A percentile compares a stretch with the other conserved stretches of the same genome.
These are phyloP conservation scores for Linderniella brevidens DNA, from an alignment of 257 asterid species.

Conservation along the genomic window DNA sequence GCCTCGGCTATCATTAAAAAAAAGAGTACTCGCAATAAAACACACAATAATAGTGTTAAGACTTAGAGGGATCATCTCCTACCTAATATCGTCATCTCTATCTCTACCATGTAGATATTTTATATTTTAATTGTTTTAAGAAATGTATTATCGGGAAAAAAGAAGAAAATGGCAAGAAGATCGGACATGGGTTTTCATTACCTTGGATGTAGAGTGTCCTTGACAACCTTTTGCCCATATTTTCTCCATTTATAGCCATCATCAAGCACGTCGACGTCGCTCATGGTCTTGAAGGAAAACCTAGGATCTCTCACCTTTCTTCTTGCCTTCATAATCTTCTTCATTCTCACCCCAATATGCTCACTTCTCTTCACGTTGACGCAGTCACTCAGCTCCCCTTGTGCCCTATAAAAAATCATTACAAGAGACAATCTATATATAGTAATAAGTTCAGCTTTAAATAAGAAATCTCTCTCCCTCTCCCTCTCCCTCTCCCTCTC, in stretches of 20 bases:
- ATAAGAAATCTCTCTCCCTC: too few species aligned
- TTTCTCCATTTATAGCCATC: constrained; percentile 98
- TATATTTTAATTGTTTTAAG: too few species aligned
- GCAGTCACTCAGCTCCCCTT: constrained; percentile 51
- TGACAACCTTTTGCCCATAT: constrained; percentile 92
- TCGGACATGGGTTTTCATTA: background rate
- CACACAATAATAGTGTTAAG: too few species aligned
- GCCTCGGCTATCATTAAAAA: too few species aligned
- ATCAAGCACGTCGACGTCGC: constrained; percentile 83
- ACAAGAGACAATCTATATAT: too few species aligned
- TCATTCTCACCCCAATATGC: constrained; percentile 41
- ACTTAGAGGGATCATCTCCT: too few species aligned
- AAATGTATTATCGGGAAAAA: too few species aligned
- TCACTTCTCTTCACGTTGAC: constrained; percentile 33
- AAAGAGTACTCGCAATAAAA: too few species aligned
- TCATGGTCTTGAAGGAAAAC: constrained; percentile 89
- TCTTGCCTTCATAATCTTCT: constrained; percentile 64
- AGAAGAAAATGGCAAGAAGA: background rate
- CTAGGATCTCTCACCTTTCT: constrained; percentile 92
- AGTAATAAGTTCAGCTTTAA: too few species aligned
- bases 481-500: too few species aligned
- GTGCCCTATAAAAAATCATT: constrained; percentile 27
- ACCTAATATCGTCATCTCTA: too few species aligned
- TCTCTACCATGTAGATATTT: too few species aligned
- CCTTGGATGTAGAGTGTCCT: constrained; percentile 97